Evolutionary conservation across 768 basidiomycete genomes (phyloP).

Genomic region (Pholiota microspora): DNA sequence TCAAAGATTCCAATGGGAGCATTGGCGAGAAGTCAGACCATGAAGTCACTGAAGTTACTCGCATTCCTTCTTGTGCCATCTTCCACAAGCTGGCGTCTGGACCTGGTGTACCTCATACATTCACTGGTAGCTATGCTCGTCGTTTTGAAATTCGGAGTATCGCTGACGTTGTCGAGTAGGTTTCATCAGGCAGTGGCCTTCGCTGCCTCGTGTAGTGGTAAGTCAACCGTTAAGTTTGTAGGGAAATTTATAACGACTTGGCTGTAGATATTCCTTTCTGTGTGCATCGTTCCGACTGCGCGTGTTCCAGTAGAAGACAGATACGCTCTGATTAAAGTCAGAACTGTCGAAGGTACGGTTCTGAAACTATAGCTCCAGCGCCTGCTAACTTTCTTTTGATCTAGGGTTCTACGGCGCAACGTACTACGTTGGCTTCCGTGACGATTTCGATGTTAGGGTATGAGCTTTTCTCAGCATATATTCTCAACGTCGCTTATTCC

Average conservation of each 20-base stretch:
- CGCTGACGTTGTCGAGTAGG: constrained; percentile 27
- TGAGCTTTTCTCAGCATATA: background rate
- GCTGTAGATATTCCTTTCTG: constrained; percentile 63
- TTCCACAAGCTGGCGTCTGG: constrained; percentile 56
- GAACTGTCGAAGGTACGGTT: constrained; percentile 51
- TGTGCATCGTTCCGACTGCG: constrained; percentile 49
- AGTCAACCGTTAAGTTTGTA: constrained; percentile 21
- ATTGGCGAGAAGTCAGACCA: constrained; percentile 16
- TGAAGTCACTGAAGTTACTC: constrained; percentile 26
- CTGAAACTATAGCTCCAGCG: too few species aligned
- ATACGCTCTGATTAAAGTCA: constrained; percentile 57
- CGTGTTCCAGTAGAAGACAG: constrained; percentile 47
- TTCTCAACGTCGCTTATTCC: background rate
- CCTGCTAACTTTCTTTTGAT: too few species aligned
- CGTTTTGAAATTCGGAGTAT: background rate
- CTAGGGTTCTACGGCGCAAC: constrained; percentile 61
- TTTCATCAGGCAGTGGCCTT: constrained; percentile 65
- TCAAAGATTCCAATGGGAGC: constrained; percentile 15
- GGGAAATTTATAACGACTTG: background rate
- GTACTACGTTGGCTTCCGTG: constrained; percentile 62
- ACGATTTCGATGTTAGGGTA: constrained; percentile 50
- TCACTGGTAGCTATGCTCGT: constrained; percentile 36
- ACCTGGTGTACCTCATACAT: constrained; percentile 62
- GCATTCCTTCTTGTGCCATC: constrained; percentile 53
- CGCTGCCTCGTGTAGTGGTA: constrained; percentile 64